phyloP scores from a whole-genome alignment of 169 alveolate genomes.

The Eimeria acervulina region DNA sequence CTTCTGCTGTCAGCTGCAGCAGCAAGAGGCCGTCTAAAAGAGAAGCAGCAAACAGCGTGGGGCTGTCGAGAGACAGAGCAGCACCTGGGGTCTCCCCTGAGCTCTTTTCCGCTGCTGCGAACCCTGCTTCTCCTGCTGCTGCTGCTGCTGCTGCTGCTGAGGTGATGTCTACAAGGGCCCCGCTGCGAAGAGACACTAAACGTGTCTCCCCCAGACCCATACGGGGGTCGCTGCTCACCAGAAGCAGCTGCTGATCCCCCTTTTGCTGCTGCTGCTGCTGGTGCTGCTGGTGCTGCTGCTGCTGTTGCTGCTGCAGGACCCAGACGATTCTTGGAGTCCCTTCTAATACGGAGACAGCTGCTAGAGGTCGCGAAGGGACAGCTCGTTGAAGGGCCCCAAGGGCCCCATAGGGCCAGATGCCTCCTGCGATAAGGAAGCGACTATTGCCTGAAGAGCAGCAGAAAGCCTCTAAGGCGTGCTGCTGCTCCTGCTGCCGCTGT shows the following conservation, averaged over 20 bases:
- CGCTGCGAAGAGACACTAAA: neutral
- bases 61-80: slow-evolving; percentile 23
- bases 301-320: slow-evolving; percentile 60
- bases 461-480: slow-evolving; percentile 21
- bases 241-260: slow-evolving; percentile 13
- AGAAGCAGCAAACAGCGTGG: slow-evolving; percentile 37
- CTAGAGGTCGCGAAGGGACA: slow-evolving; percentile 23
- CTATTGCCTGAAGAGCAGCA: slow-evolving; percentile 30
- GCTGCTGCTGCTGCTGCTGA: slow-evolving; percentile 32
- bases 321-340: slow-evolving; percentile 18
- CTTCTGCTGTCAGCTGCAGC: slow-evolving; percentile 72
- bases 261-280: slow-evolving; percentile 33
- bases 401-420: slow-evolving; percentile 59
- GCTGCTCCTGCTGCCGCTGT: slow-evolving; percentile 50
- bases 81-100: neutral
- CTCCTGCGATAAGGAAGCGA: slow-evolving; percentile 25
- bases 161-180: neutral
- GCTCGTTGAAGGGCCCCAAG: slow-evolving; percentile 56
- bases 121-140: no score
- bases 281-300: neutral
- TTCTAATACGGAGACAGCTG: neutral
- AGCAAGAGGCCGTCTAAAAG: slow-evolving; percentile 57
- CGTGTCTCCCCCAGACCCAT: slow-evolving; percentile 54
- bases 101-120: slow-evolving; percentile 36
- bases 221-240: slow-evolving; percentile 62